A percentile compares a stretch with the other conserved stretches of the same genome.
Evolutionary conservation across 495 filamentous ascomycete genomes (phyloP).

Genomic region (Diplogelasinospora grovesii): DNA sequence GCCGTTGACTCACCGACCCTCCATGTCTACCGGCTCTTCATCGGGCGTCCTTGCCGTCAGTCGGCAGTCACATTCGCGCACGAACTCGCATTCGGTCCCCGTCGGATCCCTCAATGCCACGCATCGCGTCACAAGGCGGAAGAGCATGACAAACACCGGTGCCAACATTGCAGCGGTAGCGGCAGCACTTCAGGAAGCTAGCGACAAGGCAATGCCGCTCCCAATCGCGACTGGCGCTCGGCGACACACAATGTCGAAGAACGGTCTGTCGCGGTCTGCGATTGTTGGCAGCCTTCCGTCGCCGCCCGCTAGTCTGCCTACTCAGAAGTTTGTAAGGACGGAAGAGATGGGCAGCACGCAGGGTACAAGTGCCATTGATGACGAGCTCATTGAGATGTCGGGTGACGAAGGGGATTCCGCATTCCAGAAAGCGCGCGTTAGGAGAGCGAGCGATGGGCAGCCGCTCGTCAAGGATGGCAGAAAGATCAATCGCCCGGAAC

Average conservation of each 20-base stretch:
- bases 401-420: slow-evolving; percentile 52
- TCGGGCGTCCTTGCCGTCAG: slow-evolving; percentile 32
- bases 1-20: slow-evolving; percentile 45
- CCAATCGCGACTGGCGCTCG: slow-evolving; percentile 42
- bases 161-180: slow-evolving; percentile 69
- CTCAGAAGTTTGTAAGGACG: slow-evolving; percentile 33
- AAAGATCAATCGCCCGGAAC: slow-evolving; percentile 66
- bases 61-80: slow-evolving; percentile 56
- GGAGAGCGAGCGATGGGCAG: slow-evolving; percentile 82
- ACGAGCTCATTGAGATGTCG: slow-evolving; percentile 49
- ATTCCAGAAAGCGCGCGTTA: slow-evolving; percentile 61
- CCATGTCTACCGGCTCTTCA: slow-evolving; percentile 33
- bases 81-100: slow-evolving; percentile 76
- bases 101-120: slow-evolving; percentile 60
- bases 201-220: slow-evolving; percentile 46
- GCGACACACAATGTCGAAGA: slow-evolving; percentile 47
- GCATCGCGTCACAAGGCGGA: slow-evolving; percentile 85
- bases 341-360: slow-evolving; percentile 34
- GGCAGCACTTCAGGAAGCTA: slow-evolving; percentile 55
- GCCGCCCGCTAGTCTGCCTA: slow-evolving; percentile 45
- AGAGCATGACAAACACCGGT: slow-evolving; percentile 76
- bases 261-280: slow-evolving; percentile 32
- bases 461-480: slow-evolving; percentile 72
- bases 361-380: slow-evolving; percentile 55
- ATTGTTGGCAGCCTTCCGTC: slow-evolving; percentile 52